Evolutionary conservation across 306 rosid species (phyloP), one percentile per base, ranked within the genome.

Genomic region (Psophocarpus tetragonolobus): DNA sequence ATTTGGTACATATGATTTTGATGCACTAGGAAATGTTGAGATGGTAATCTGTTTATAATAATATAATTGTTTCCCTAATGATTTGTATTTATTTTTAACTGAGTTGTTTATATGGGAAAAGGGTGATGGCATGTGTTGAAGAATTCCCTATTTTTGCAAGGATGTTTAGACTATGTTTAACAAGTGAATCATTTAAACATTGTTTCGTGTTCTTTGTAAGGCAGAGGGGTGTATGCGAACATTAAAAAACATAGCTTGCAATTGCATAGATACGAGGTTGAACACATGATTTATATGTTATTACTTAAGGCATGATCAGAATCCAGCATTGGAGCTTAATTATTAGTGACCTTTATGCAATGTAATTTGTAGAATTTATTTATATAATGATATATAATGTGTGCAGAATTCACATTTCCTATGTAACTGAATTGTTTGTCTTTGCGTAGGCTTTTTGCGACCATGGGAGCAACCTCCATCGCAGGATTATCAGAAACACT

Each of bases 381-480:
- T 36, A 38, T 67, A 68, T 18, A 68, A 39, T 48, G 38, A 68
- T 53, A 71, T 69, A 44, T 4, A 15, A 63, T 14, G 17, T 26
- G 30, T 64, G 76, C 53, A 63, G 47, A 69, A 54, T 35, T 61
- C 66, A 33, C 64, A 11, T 42, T 80, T 67, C 26, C 42, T 47
- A 12, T 42, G 33, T 62, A 56, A 53, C 76, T 84, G 20, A 66
- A 33, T 72, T 75, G 64, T 45, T 56, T 72, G 74, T 68, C 68
- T 73, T 65, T 78, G 50, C 77, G 71, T 57, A 92, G 96, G 96
- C 75, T 92, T 86, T 87, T 70, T 85, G 75, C 87, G 87, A 33
- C 83, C 88, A 18, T 92, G 97, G 97, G 96, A 92, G 89, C 96
- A 85, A 84, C 94, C 89, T 24, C 91, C 93, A 39, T 65, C 91